Base-by-base conservation (phyloP, 2,329 filamentous ascomycete genomes). In the Sporothrix protearum region DNA sequence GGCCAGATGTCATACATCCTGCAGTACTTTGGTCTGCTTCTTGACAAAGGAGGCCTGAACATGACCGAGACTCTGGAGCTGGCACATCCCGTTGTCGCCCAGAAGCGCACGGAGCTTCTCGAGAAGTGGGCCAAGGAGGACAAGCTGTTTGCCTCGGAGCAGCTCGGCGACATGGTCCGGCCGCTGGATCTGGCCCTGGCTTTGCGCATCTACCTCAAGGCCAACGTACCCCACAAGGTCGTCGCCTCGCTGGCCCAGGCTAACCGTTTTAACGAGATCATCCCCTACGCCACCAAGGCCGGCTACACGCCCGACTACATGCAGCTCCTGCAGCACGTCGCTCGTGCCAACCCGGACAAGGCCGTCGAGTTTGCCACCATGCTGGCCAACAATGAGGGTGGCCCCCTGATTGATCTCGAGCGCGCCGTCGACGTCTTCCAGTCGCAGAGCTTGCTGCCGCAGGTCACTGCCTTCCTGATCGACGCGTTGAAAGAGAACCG, bases 71-170 rank as follows among this genome's bases (percentile, higher is more conserved):
- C 94, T 63, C 85, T 99, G 51, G 96, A 99, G 83, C 86, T 99
- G 73, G 94, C 96, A 10, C 90, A 94, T 76, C 96, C 96, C 25
- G 96, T 99, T 25, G 87, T 99, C 72, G 89, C 92, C 71, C 96
- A 99, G 82, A 96, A 94, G 80, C 90, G 96, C 75, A 98, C 97
- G 83, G 93, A 98, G 79, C 85, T 99, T 33, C 87, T 99, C 36
- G 96, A 98, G 83, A 99, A 99, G 83, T 99, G 96, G 96, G 88
- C 98, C 81, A 91, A 91, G 78, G 96, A 98, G 83, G 92, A 93
- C 82, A 99, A 99, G 85, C 87, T 99, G 57, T 93, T 96, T 80
- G 94, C 92, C 82, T 98, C 96, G 0, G 96, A 99, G 83, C 93
- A 97, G 81, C 88, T 99, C 67, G 96, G 96, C 83, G 96, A 99